Evolutionary conservation across 768 basidiomycete genomes (phyloP).

Genomic region (Phylloporus sp.): DNA sequence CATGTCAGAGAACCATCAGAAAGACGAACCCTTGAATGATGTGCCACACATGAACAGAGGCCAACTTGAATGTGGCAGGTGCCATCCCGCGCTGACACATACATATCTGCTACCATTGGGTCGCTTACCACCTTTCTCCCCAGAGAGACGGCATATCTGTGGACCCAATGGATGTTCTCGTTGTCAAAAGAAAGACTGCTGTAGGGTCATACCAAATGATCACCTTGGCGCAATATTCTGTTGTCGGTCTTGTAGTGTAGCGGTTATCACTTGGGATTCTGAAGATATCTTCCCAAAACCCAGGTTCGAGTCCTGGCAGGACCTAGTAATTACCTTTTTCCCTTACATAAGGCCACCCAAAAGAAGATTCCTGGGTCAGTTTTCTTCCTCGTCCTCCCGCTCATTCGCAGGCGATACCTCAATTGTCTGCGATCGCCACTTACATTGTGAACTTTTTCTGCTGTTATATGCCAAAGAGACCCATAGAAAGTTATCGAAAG

Average conservation of each 20-base stretch:
- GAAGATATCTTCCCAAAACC: constrained; percentile 29
- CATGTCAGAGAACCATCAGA: neutral
- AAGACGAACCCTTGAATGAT: neutral
- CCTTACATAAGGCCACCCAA: constrained; percentile 12
- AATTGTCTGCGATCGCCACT: constrained; percentile 24
- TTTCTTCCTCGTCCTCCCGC: neutral
- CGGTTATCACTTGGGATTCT: constrained; percentile 41
- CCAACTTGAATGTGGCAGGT: too few relatives aligned
- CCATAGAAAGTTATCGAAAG: constrained; percentile 39
- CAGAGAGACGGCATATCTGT: too few relatives aligned
- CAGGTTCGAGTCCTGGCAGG: constrained; percentile 32
- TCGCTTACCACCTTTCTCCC: too few relatives aligned
- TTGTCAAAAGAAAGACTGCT: neutral
- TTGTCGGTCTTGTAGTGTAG: constrained; percentile 34
- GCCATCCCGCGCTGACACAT: too few relatives aligned
- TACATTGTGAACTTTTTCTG: constrained; percentile 10
- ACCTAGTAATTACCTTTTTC: neutral
- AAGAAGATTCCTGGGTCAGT: neutral
- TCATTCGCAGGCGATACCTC: constrained; percentile 18
- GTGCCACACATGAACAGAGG: neutral
- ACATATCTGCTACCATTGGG: too few relatives aligned
- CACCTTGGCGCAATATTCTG: neutral
- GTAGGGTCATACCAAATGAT: too few relatives aligned
- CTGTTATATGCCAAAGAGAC: constrained; percentile 69
- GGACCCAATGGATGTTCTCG: too few relatives aligned